Percentiles rank a stretch among this genome's conserved stretches.
Conservation (phyloP, 805 yeast species). For the Metschnikowia koreensis region DNA sequence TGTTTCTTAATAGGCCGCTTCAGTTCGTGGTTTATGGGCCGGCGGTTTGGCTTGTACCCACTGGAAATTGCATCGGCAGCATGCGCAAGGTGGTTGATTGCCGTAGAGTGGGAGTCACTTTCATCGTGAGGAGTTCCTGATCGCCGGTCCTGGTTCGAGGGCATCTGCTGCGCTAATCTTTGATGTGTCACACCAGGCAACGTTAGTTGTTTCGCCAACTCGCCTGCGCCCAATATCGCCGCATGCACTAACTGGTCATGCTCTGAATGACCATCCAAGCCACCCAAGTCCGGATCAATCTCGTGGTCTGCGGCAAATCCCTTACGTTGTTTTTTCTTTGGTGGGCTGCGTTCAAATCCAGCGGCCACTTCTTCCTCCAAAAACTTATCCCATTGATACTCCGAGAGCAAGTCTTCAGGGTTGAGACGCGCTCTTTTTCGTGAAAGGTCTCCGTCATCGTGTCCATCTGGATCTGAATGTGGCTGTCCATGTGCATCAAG, state of each 20-base stretch:
- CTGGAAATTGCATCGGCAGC: conserved; percentile 26
- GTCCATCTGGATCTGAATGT: conserved; percentile 1
- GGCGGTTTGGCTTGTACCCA: conserved; percentile 4
- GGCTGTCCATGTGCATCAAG: conserved; percentile 1
- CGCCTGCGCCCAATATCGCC: conserved; percentile 67
- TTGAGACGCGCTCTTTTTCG: conserved; percentile 21
- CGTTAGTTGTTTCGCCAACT: conserved; percentile 49
- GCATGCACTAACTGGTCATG: conserved; percentile 69
- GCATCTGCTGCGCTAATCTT: background rate
- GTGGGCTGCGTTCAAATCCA: conserved; percentile 15
- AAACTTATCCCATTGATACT: conserved; percentile 49
- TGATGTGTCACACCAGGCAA: conserved; percentile 6
- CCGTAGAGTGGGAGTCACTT: conserved; percentile 15
- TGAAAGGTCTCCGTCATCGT: conserved; percentile 17
- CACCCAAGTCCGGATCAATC: conserved; percentile 41
- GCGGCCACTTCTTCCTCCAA: conserved; percentile 25
- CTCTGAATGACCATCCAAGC: conserved; percentile 39
- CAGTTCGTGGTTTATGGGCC: background rate
- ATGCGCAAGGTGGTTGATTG: conserved; percentile 31
- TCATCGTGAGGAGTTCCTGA: background rate
- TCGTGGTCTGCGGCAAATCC: conserved; percentile 16
- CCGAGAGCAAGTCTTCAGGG: conserved; percentile 44
- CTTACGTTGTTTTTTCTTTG: conserved; percentile 13
- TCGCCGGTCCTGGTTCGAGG: conserved; percentile 6
- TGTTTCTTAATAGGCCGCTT: conserved; percentile 12